phyloP scores from a whole-genome alignment of 2,329 filamentous ascomycete species.

The Calonectria fujianensis region DNA sequence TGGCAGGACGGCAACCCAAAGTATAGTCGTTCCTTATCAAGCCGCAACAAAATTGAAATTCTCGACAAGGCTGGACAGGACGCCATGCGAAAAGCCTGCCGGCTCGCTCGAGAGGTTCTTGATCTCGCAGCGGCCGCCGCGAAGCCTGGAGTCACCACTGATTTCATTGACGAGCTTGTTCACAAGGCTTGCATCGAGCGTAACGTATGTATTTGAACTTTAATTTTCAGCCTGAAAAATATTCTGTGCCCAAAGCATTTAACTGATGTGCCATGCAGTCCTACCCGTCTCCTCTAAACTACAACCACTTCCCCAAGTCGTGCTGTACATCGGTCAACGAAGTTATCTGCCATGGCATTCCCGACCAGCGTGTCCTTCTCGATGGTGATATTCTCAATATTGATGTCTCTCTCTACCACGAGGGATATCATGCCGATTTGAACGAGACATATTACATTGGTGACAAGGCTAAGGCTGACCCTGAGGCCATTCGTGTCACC shows the following conservation, averaged over 20 bases:
- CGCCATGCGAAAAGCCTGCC: conserved; percentile 94
- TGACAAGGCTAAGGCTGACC: conserved; percentile 87
- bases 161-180: conserved; percentile 94
- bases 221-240: neutral
- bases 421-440: conserved; percentile 95
- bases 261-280: conserved; percentile 73
- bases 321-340: conserved; percentile 98
- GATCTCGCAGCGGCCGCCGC: conserved; percentile 91
- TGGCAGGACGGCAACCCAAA: conserved; percentile 86
- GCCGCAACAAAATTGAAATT: conserved; percentile 87
- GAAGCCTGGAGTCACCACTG: conserved; percentile 95
- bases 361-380: conserved; percentile 88
- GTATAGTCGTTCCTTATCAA: conserved; percentile 75
- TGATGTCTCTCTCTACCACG: conserved; percentile 95
- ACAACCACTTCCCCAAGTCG: conserved; percentile 97
- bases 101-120: conserved; percentile 90
- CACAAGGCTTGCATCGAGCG: conserved; percentile 96
- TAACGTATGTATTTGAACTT: conserved; percentile 76
- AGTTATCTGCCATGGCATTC: conserved; percentile 98
- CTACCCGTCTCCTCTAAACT: conserved; percentile 96
- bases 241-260: conserved; percentile 24
- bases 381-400: conserved; percentile 99
- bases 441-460: conserved; percentile 99
- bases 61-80: conserved; percentile 88
- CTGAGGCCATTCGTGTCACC: conserved; percentile 91